phyloP scores from a whole-genome alignment of 2,329 filamentous ascomycete species.

The Graphium sp. region DNA sequence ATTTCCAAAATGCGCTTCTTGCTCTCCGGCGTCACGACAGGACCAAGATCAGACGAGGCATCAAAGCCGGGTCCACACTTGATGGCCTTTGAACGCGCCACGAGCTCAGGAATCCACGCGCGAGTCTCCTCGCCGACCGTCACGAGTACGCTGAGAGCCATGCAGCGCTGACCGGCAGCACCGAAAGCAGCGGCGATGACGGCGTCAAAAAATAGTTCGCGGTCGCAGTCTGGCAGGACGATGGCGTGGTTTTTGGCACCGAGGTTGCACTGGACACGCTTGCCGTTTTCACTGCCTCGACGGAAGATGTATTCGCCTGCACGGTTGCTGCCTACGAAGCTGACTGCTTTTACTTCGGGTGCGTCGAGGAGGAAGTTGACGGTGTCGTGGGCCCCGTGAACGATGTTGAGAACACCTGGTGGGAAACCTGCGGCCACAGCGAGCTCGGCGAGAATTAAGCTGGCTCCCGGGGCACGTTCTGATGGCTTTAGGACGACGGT shows the following conservation, averaged over 20 bases:
- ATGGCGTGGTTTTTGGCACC: constrained; percentile 57
- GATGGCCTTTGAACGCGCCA: constrained; percentile 41
- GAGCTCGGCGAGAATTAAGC: constrained; percentile 44
- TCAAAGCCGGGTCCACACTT: constrained; percentile 10
- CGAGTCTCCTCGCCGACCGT: constrained; percentile 49
- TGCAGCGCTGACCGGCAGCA: constrained; percentile 52
- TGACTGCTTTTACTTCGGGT: constrained; percentile 51
- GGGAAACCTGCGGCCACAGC: constrained; percentile 19
- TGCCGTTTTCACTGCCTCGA: constrained; percentile 51
- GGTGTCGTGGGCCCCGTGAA: constrained; percentile 46
- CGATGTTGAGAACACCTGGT: constrained; percentile 34
- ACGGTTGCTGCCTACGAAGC: constrained; percentile 51
- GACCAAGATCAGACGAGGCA: constrained; percentile 8
- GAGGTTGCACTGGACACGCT: constrained; percentile 52
- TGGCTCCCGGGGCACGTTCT: constrained; percentile 41
- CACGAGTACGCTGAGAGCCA: constrained; percentile 50
- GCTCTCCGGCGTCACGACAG: constrained; percentile 9
- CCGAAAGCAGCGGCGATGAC: constrained; percentile 52
- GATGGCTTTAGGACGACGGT: constrained; percentile 16
- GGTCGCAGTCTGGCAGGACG: constrained; percentile 50
- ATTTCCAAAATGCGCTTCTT: constrained; percentile 8
- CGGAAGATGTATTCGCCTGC: constrained; percentile 54
- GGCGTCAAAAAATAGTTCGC: constrained; percentile 49
- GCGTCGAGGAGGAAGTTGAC: constrained; percentile 56
- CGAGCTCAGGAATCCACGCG: constrained; percentile 47